These are phyloP conservation scores for Trichaptum fuscoviolaceum DNA, from an alignment of 768 basidiomycete genomes.

Conservation along the genomic window DNA sequence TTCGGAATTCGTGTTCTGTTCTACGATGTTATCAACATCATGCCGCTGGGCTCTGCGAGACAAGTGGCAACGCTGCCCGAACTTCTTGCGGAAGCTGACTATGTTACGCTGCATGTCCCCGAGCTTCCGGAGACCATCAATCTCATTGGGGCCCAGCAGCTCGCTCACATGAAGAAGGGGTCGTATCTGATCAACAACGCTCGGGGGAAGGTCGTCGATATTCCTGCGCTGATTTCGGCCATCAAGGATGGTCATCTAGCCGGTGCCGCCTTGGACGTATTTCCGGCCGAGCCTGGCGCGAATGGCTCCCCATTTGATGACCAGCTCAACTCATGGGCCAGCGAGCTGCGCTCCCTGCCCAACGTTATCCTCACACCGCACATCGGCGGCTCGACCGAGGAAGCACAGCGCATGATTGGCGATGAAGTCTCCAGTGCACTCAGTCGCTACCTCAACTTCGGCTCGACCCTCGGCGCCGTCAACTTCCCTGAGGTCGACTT, in stretches of 20 bases:
- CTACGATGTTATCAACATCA: slow-evolving; percentile 92
- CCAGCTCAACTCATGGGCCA: slow-evolving; percentile 81
- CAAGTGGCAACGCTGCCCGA: slow-evolving; percentile 78
- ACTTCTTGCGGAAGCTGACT: slow-evolving; percentile 79
- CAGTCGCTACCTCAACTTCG: slow-evolving; percentile 86
- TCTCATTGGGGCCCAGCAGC: slow-evolving; percentile 76
- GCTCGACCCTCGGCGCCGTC: slow-evolving; percentile 87
- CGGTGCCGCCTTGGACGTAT: slow-evolving; percentile 91
- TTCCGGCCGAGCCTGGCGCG: slow-evolving; percentile 85
- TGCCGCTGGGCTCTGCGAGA: slow-evolving; percentile 92
- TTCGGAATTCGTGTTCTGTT: slow-evolving; percentile 96
- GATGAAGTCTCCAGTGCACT: slow-evolving; percentile 87
- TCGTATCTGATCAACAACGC: slow-evolving; percentile 98
- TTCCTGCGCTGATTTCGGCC: slow-evolving; percentile 80
- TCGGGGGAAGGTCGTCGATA: slow-evolving; percentile 91
- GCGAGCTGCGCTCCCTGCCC: slow-evolving; percentile 63
- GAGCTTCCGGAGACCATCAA: slow-evolving; percentile 94
- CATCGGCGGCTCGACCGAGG: slow-evolving; percentile 98
- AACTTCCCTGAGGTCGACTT: slow-evolving; percentile 99
- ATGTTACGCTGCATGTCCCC: slow-evolving; percentile 94
- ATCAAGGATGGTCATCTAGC: slow-evolving; percentile 85
- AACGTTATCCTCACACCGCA: slow-evolving; percentile 98
- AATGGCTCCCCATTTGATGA: slow-evolving; percentile 91
- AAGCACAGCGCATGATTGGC: slow-evolving; percentile 96
- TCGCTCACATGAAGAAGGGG: slow-evolving; percentile 91